These are phyloP conservation scores for Penicillium bovifimosum DNA, from an alignment of 495 filamentous ascomycete genomes.

Conservation along the genomic window DNA sequence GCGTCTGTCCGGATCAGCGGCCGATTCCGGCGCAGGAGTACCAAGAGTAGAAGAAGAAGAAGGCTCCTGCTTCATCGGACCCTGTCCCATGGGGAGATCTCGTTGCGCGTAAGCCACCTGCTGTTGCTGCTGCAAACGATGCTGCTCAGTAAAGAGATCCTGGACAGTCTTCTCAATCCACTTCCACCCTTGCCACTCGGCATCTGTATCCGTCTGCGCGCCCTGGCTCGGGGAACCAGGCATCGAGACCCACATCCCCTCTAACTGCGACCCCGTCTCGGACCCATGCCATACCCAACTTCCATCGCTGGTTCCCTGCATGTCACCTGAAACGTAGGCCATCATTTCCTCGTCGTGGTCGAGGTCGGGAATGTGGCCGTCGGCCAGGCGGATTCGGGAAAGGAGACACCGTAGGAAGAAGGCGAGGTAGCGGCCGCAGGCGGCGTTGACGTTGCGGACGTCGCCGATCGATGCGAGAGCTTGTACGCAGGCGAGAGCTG, in stretches of 20 bases:
- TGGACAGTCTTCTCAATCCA: conserved; percentile 47
- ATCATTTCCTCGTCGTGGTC: conserved; percentile 88
- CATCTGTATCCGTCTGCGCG: conserved; percentile 12
- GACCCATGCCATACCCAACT: conserved; percentile 83
- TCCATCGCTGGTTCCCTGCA: conserved; percentile 75
- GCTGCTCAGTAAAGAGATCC: conserved; percentile 41
- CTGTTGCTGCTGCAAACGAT: conserved; percentile 19
- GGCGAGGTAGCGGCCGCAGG: conserved; percentile 77
- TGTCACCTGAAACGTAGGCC: conserved; percentile 80
- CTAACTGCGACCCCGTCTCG: conserved; percentile 45
- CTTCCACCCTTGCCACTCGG: conserved; percentile 50
- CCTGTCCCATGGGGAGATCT: conserved; percentile 8
- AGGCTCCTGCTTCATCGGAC: conserved; percentile 15
- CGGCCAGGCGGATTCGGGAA: conserved; percentile 44
- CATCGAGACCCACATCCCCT: conserved; percentile 17
- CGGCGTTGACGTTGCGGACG: conserved; percentile 62
- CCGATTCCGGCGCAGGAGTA: conserved; percentile 30
- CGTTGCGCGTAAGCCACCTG: conserved; percentile 14
- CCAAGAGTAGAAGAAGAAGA: conserved; percentile 13
- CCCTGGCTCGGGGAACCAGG: not conserved
- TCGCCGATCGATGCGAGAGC: conserved; percentile 63
- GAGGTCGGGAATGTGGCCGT: conserved; percentile 46
- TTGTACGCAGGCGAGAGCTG: conserved; percentile 67
- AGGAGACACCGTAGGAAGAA: conserved; percentile 71
- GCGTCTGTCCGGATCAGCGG: conserved; percentile 31